phyloP scores from a whole-genome alignment of 176 grass and related monocot species.

The Dactylis glomerata region DNA sequence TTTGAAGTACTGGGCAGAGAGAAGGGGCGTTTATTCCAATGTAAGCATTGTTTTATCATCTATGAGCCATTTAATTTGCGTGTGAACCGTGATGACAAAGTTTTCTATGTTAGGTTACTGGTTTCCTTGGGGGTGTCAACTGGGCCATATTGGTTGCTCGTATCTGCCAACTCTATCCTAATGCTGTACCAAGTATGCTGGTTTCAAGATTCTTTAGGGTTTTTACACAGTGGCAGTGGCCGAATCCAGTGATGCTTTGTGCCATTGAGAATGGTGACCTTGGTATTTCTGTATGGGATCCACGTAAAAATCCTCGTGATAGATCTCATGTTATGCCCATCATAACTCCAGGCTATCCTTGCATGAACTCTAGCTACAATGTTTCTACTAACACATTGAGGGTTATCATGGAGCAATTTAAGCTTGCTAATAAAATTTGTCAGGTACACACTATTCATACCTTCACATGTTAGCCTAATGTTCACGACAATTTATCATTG shows the following conservation, averaged over 20 bases:
- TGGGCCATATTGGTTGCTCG: conserved; percentile 89
- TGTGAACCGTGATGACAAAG: neutral
- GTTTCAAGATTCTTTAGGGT: conserved; percentile 92
- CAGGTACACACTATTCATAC: conserved; percentile 44
- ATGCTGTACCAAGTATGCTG: conserved; percentile 93
- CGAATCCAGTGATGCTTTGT: conserved; percentile 92
- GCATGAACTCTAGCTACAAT: conserved; percentile 99
- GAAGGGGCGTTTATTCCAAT: conserved; percentile 92
- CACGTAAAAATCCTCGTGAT: conserved; percentile 83
- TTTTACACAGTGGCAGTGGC: conserved; percentile 95
- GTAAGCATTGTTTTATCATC: conserved; percentile 40
- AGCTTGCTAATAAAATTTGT: conserved; percentile 77
- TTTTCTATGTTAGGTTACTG: conserved; percentile 69
- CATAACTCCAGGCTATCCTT: conserved; percentile 93
- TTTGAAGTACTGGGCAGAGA: conserved; percentile 94
- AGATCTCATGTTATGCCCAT: conserved; percentile 89
- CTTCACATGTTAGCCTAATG: conserved; percentile 11
- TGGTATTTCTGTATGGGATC: conserved; percentile 91
- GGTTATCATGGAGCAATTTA: conserved; percentile 90
- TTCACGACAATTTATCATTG: conserved; percentile 17
- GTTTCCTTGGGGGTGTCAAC: conserved; percentile 94
- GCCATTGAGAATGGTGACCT: conserved; percentile 79
- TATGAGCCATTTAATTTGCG: neutral
- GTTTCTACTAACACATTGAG: conserved; percentile 77
- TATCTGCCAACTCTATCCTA: conserved; percentile 94